Percentiles rank a stretch among this genome's conserved stretches.
Conservation (phyloP, 805 yeast species). For the Kurtzmaniella cleridarum region DNA sequence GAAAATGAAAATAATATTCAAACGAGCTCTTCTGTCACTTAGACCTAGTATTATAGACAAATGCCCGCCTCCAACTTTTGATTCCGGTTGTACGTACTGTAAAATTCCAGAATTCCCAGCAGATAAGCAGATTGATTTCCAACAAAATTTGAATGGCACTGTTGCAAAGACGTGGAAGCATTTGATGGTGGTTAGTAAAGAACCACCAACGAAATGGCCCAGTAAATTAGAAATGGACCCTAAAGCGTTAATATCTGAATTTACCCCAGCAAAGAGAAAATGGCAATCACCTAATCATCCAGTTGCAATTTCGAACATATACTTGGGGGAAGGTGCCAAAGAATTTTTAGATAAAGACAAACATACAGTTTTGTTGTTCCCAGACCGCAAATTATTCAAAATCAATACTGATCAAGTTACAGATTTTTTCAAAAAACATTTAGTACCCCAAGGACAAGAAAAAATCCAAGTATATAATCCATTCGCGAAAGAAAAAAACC, state of each 20-base stretch:
- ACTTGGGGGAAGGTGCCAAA: conserved; percentile 5
- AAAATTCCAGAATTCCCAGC: conserved; percentile 33
- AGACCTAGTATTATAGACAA: conserved; percentile 11
- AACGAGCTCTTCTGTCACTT: conserved; percentile 5
- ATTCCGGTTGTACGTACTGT: conserved; percentile 63
- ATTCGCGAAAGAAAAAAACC: conserved; percentile 9
- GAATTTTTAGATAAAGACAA: conserved; percentile 1
- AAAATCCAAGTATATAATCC: conserved; percentile 17
- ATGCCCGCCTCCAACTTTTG: conserved; percentile 49
- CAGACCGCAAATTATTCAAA: conserved; percentile 44
- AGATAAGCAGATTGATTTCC: conserved; percentile 35
- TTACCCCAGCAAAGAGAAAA: conserved; percentile 27
- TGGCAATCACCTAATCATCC: conserved; percentile 43
- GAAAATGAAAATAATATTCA: not conserved
- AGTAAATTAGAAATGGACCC: conserved; percentile 47
- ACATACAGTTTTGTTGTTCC: conserved; percentile 43
- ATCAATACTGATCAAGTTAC: conserved; percentile 24
- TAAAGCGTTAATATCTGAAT: conserved; percentile 36
- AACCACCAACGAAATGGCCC: conserved; percentile 38
- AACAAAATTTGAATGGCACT: conserved; percentile 40
- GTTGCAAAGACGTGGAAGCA: conserved; percentile 52
- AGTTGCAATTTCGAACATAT: conserved; percentile 43
- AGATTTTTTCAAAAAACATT: conserved; percentile 36
- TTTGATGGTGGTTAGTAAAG: conserved; percentile 43
- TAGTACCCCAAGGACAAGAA: conserved; percentile 29